Percentiles rank a stretch among this genome's conserved stretches.
These are phyloP conservation scores for Cichorium intybus DNA, from an alignment of 140 eudicot genomes.

Conservation along the genomic window DNA sequence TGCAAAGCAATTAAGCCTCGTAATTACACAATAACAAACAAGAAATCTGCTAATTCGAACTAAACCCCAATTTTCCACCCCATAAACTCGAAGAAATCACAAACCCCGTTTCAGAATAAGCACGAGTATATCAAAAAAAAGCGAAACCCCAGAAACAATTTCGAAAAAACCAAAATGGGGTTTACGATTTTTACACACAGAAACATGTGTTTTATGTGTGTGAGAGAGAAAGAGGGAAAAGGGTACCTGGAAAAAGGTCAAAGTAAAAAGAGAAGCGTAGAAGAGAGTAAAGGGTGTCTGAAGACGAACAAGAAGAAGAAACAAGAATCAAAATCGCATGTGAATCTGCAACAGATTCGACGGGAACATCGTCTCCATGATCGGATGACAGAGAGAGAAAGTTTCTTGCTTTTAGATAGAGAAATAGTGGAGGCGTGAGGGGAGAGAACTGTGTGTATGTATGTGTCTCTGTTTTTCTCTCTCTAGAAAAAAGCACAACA, in stretches of 20 bases:
- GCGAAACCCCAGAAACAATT: conserved; percentile 17
- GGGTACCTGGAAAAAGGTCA: conserved; percentile 40
- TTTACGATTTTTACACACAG: conserved; percentile 12
- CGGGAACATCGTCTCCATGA: conserved; percentile 38
- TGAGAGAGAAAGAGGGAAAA: conserved; percentile 22
- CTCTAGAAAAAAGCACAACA: conserved; percentile 17
- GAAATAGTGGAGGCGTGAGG: conserved; percentile 42
- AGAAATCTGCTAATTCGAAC: conserved; percentile 11
- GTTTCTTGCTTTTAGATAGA: conserved; percentile 22
- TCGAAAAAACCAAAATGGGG: conserved; percentile 19
- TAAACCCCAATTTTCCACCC: conserved; percentile 30
- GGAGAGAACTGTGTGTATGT: conserved; percentile 27
- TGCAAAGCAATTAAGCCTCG: conserved; percentile 32
- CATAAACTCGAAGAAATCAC: conserved; percentile 1
- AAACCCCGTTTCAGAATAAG: conserved; percentile 13
- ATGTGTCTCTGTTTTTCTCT: conserved; percentile 9
- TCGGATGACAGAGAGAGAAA: conserved; percentile 31
- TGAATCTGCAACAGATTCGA: conserved; percentile 35
- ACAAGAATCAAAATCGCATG: conserved; percentile 17
- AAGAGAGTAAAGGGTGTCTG: conserved; percentile 29
- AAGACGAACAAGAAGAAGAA: conserved; percentile 15
- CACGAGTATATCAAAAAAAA: conserved; percentile 2
- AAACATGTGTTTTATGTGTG: conserved; percentile 23
- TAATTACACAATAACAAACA: conserved; percentile 10
- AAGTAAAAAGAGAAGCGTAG: conserved; percentile 26